Conservation (phyloP, 2,329 filamentous ascomycete species). For the Phialophora macrospora region DNA sequence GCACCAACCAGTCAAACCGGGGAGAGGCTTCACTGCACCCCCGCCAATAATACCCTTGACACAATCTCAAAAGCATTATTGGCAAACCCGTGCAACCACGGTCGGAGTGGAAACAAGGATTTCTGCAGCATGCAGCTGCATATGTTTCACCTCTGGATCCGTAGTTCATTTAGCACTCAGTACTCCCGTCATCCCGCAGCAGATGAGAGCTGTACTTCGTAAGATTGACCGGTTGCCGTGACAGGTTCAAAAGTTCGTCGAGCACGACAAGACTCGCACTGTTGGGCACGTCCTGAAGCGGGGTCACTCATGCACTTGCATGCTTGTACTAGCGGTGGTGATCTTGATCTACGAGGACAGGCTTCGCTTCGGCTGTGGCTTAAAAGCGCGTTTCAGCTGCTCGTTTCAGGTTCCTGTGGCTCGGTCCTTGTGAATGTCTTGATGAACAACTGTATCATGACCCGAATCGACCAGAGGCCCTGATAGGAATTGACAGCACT, state of each 20-base stretch:
- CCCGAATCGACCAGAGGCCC: conserved; percentile 1
- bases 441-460: conserved; percentile 9
- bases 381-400: conserved; percentile 26
- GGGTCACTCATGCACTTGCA: conserved; percentile 1
- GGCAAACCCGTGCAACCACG: conserved; percentile 24
- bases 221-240: conserved; percentile 14
- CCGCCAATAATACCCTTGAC: conserved; percentile 24
- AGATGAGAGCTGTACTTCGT: conserved; percentile 8
- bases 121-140: conserved; percentile 29
- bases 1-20: conserved; percentile 6
- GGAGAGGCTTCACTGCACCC: not conserved
- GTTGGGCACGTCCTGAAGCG: not conserved
- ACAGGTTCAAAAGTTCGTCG: not conserved
- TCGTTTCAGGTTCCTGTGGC: conserved; percentile 19
- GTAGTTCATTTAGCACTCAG: conserved; percentile 6
- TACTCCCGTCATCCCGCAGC: not conserved
- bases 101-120: conserved; percentile 31
- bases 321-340: conserved; percentile 14
- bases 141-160: conserved; percentile 34
- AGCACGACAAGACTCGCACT: not conserved
- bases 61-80: conserved; percentile 30
- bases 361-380: conserved; percentile 26
- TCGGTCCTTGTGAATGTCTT: conserved; percentile 18
- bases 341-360: conserved; percentile 14
- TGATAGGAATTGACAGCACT: not conserved